Conservation (phyloP, 2,329 filamentous ascomycete species). For the Ophiosphaerella narmari region DNA sequence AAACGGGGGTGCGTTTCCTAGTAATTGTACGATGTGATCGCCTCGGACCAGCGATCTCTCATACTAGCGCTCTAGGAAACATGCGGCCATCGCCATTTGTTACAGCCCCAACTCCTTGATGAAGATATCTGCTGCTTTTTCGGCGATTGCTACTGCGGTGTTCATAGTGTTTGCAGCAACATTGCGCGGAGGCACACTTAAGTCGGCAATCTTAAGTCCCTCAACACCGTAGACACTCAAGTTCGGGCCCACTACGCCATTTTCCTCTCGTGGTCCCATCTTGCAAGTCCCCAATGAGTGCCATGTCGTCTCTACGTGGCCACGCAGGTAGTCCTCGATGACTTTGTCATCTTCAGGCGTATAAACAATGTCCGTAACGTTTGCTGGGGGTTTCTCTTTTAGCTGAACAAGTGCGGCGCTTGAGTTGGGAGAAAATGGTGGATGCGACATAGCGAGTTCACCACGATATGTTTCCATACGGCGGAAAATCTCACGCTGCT, state of each 20-base stretch:
- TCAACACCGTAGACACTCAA: constrained; percentile 24
- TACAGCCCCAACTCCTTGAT: constrained; percentile 36
- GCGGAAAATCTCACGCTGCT: constrained; percentile 64
- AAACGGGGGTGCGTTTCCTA: too few species aligned
- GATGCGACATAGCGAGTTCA: constrained; percentile 46
- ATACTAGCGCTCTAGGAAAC: too few species aligned
- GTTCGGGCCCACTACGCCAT: constrained; percentile 28
- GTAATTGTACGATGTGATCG: too few species aligned
- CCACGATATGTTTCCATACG: constrained; percentile 58
- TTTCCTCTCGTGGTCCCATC: constrained; percentile 26
- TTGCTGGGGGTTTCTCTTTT: constrained; percentile 31
- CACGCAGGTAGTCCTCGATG: constrained; percentile 51
- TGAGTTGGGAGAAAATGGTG: constrained; percentile 21
- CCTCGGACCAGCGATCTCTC: too few species aligned
- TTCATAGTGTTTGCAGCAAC: constrained; percentile 32
- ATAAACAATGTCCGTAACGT: constrained; percentile 53
- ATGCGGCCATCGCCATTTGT: too few species aligned
- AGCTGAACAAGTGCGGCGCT: constrained; percentile 51
- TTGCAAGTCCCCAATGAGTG: constrained; percentile 40
- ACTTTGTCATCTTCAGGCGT: constrained; percentile 54
- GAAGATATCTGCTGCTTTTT: constrained; percentile 37
- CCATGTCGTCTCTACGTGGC: constrained; percentile 48
- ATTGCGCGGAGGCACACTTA: constrained; percentile 24
- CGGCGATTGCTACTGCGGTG: constrained; percentile 22
- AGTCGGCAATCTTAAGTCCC: constrained; percentile 28